Conservation (phyloP, 2,329 filamentous ascomycete genomes). For the Hypoxylon sp. region DNA sequence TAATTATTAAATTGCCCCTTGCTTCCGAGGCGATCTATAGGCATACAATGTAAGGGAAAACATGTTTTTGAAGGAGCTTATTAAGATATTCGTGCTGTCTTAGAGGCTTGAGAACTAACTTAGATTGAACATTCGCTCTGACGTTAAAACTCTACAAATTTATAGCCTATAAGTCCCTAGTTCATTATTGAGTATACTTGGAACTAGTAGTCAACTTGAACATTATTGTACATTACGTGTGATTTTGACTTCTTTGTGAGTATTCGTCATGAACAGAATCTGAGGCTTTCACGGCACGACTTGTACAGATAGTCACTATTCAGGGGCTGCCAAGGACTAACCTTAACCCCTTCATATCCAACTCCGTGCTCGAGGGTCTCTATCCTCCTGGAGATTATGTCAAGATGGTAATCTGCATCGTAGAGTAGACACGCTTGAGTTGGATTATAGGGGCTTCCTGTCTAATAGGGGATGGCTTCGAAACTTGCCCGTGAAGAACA, state of each 20-base stretch:
- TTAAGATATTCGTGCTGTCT: too few relatives aligned
- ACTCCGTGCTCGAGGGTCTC: not conserved
- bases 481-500: not conserved
- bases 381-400: not conserved
- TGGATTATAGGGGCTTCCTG: not conserved
- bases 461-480: not conserved
- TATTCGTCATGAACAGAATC: not conserved
- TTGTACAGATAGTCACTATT: not conserved
- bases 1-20: not conserved
- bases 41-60: not conserved
- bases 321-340: not conserved
- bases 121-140: not conserved
- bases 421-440: not conserved
- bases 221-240: not conserved
- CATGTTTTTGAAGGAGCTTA: not conserved
- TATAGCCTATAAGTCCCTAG: not conserved
- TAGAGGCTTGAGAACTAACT: too few relatives aligned
- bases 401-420: not conserved
- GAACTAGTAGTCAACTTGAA: not conserved
- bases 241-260: not conserved
- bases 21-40: not conserved
- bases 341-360: not conserved
- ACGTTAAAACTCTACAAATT: too few relatives aligned
- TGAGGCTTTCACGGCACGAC: not conserved
- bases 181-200: not conserved